Conservation (phyloP, 1,284 basidiomycete genomes). For the Ceratobasidium sp. region DNA sequence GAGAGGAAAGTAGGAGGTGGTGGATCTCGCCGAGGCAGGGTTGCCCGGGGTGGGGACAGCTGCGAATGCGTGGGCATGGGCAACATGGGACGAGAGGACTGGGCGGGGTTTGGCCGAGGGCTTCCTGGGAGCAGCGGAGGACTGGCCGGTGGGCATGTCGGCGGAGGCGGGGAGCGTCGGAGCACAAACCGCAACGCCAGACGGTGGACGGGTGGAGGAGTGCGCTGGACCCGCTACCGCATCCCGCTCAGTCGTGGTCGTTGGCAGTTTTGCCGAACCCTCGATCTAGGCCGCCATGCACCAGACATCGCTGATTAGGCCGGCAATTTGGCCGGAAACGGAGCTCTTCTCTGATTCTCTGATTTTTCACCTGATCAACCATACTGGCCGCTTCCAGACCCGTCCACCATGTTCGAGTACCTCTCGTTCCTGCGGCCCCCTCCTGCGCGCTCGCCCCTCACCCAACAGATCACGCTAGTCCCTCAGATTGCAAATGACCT, state of each 20-base stretch:
- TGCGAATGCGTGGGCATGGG: constrained; percentile 32
- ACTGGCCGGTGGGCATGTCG: constrained; percentile 11
- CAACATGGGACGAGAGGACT: constrained; percentile 10
- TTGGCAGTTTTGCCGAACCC: not conserved
- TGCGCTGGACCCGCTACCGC: not conserved
- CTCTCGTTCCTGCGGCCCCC: constrained; percentile 80
- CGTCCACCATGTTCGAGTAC: constrained; percentile 72
- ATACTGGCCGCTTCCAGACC: not conserved
- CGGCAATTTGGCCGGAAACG: constrained; percentile 3
- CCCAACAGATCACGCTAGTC: constrained; percentile 59
- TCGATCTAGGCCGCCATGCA: constrained; percentile 1
- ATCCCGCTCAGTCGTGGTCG: constrained; percentile 6
- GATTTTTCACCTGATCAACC: not conserved
- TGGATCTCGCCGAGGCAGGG: not conserved
- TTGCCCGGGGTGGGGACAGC: constrained; percentile 16
- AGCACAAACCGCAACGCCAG: not conserved
- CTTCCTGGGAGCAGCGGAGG: not conserved
- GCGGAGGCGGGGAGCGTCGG: not conserved
- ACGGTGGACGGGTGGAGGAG: not conserved
- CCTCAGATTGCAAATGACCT: constrained; percentile 83
- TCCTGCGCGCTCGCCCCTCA: constrained; percentile 54
- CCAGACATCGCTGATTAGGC: constrained; percentile 12
- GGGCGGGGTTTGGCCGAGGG: constrained; percentile 7
- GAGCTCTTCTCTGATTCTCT: not conserved
- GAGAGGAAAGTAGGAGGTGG: constrained; percentile 25